A percentile compares a stretch with the other conserved stretches of the same genome.
phyloP scores from a whole-genome alignment of 352 stramenopile genomes.

The Peronospora tabacina region DNA sequence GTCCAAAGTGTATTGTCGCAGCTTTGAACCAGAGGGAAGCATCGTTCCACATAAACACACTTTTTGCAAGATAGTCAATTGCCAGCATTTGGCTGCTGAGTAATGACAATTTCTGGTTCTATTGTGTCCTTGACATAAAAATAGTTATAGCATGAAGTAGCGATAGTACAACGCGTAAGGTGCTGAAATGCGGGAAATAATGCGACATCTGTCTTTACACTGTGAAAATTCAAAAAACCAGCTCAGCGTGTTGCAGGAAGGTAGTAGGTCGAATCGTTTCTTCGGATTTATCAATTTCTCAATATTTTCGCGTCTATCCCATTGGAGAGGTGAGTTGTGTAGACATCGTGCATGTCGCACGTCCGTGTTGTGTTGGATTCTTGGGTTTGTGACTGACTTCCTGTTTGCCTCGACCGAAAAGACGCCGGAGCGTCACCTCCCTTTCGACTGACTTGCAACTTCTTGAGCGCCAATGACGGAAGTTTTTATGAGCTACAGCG shows the following conservation, averaged over 20 bases:
- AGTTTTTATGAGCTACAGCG: conserved; percentile 69
- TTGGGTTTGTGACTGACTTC: conserved; percentile 32
- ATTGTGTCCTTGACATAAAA: no score
- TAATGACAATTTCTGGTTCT: no score
- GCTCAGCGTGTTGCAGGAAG: background rate
- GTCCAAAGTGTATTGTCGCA: no score
- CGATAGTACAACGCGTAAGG: no score
- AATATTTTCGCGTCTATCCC: conserved; percentile 1
- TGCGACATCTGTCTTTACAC: no score
- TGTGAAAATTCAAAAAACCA: no score
- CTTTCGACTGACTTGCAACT: background rate
- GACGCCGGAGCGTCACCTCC: no score
- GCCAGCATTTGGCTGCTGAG: no score
- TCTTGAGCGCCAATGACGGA: conserved; percentile 45
- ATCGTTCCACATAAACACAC: no score
- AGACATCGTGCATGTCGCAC: conserved; percentile 16
- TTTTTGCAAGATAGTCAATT: no score
- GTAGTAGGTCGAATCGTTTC: background rate
- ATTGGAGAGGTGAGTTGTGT: conserved; percentile 15
- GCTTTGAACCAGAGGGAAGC: background rate
- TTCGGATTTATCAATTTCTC: background rate
- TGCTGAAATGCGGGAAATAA: no score
- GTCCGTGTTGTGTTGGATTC: conserved; percentile 25
- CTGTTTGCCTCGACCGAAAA: conserved; percentile 17
- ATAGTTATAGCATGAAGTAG: no score